These are phyloP conservation scores for Raphanus hybrid DNA, from an alignment of 441 rosid genomes.

Conservation along the genomic window DNA sequence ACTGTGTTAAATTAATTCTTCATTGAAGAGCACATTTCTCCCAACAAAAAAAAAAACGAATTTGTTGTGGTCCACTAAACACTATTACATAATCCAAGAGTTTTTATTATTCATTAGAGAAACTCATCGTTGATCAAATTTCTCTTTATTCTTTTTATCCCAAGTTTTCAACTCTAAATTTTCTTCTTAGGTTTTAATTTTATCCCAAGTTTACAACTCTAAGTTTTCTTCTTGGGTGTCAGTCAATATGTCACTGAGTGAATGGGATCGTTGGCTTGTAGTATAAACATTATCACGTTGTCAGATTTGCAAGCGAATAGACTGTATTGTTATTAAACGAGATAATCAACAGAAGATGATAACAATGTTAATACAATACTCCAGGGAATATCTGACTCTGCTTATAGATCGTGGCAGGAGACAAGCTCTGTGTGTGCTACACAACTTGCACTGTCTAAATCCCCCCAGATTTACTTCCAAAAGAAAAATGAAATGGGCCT, in stretches of 20 bases:
- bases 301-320: neutral
- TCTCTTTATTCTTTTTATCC: constrained; percentile 6
- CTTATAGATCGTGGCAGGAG: constrained; percentile 30
- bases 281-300: constrained; percentile 3
- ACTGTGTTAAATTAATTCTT: neutral
- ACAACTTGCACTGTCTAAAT: neutral
- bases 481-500: constrained; percentile 20
- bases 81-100: neutral
- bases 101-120: neutral
- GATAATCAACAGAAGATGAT: neutral
- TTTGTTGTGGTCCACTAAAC: neutral
- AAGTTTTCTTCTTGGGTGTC: neutral
- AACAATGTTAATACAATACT: neutral
- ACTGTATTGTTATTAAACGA: constrained; percentile 2
- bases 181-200: neutral
- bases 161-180: neutral
- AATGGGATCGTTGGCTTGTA: constrained; percentile 12
- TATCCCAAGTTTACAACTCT: constrained; percentile 2
- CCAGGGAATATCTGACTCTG: constrained; percentile 21
- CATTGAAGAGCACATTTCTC: neutral
- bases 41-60: neutral
- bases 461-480: constrained; percentile 8
- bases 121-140: constrained; percentile 12
- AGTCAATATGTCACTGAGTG: constrained; percentile 4
- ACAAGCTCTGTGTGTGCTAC: constrained; percentile 27